Conservation (phyloP, 306 rosid species). For the Trifolium repens region DNA sequence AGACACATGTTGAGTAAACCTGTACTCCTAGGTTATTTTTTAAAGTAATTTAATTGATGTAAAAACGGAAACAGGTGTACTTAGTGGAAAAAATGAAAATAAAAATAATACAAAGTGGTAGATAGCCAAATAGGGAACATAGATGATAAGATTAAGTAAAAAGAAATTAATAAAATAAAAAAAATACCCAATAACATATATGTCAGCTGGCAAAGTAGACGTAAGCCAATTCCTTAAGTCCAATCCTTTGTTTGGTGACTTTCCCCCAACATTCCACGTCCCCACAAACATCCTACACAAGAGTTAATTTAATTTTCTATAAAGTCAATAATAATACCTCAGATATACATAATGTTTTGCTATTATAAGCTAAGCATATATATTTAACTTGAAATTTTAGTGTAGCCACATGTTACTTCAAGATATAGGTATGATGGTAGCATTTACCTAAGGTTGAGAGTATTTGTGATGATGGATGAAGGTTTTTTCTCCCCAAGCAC, state of each 20-base stretch:
- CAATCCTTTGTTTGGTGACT: constrained; percentile 66
- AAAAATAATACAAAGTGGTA: neutral
- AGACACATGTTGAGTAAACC: neutral
- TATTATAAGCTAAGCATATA: neutral
- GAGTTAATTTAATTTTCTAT: constrained; percentile 4
- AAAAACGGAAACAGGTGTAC: constrained; percentile 11
- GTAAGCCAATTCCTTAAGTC: constrained; percentile 76
- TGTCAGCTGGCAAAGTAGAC: constrained; percentile 65
- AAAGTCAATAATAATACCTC: constrained; percentile 10
- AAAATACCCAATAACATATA: constrained; percentile 80
- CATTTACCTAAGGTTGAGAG: constrained; percentile 58
- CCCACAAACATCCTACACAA: constrained; percentile 79
- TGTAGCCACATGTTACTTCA: constrained; percentile 34
- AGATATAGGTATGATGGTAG: constrained; percentile 24
- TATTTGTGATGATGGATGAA: constrained; percentile 33
- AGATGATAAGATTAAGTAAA: neutral
- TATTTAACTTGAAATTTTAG: neutral
- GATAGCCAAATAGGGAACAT: neutral
- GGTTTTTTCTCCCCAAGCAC: constrained; percentile 37
- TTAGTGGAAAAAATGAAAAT: neutral
- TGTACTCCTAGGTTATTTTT: neutral
- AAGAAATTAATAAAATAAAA: neutral
- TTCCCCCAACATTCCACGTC: constrained; percentile 99
- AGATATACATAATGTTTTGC: neutral
- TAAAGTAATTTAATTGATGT: neutral